Evolutionary conservation across 78 protist genomes (phyloP), one percentile per base, ranked within the genome.

Genomic region (Dictyostelium firmibasis): DNA sequence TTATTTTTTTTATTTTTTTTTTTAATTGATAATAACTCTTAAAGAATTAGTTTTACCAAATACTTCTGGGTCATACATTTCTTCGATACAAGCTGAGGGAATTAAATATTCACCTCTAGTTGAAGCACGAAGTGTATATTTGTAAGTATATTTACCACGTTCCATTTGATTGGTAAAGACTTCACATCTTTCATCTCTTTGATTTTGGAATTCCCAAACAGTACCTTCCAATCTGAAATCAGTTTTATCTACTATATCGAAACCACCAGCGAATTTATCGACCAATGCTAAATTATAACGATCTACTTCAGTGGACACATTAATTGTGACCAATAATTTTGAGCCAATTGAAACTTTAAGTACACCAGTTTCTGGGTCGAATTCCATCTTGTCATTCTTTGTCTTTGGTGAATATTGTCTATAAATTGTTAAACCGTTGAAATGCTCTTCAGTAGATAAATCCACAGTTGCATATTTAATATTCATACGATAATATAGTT

Each of bases 261-360:
- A 78, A 35, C 85, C 85, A 81, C 94, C 94, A 10, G 94, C 87
- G 16, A 89, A 81, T 70, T 81, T 89, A 50, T 89, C 94, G 13
- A 69, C 41, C 23, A 89, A 50, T 6, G 64, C 86, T 38, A 81
- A 44, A 60, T 89, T 77, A 9, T 44, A 33, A 44, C 94, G 43
- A 33, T 44, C 85, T 0, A 8, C 6, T 33, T 89, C 94, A 23
- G 94, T 89, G n/a, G 14, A 14, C 5, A 89, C 38, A 31, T 23
- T 81, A 36, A 89, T 41, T 25, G 81, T 69, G 25, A 89, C 57
- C n/a, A 57, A 62, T 27, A 50, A 11, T 33, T 81, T 72, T 20
- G 94, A 43, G 13, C 94, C 94, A 78, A 69, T 47, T 14, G 31
- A 35, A 31, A 89, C 77, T 23, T 23, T 81, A 7, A 81, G 29